phyloP scores from a whole-genome alignment of 208 protist species.

The Wallacemonas collosoma region DNA sequence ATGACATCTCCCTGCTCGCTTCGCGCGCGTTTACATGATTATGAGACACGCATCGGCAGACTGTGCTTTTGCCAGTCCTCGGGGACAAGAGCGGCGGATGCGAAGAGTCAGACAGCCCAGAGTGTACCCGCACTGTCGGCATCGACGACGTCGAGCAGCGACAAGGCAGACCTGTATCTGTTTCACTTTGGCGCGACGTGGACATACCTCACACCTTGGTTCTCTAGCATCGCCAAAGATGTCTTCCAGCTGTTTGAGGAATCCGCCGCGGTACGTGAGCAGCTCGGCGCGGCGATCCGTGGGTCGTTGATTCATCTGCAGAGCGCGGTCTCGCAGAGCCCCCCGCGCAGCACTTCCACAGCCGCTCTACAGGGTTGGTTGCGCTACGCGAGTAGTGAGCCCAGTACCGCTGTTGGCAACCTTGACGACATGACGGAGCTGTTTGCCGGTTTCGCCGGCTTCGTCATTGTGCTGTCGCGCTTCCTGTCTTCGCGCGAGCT shows the following conservation, averaged over 20 bases:
- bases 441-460: slow-evolving; percentile 9
- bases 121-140: neutral
- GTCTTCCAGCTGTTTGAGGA: slow-evolving; percentile 12
- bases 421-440: slow-evolving; percentile 17
- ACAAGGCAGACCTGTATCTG: neutral
- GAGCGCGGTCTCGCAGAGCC: neutral
- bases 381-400: neutral
- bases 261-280: neutral
- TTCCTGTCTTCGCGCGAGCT: slow-evolving; percentile 12
- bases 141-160: neutral
- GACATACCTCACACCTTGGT: neutral
- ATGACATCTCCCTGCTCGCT: neutral
- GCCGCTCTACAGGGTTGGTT: neutral
- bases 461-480: slow-evolving; percentile 1
- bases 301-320: neutral
- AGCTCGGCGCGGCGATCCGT: neutral
- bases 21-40: neutral
- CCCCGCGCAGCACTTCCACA: neutral
- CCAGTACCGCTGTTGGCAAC: neutral
- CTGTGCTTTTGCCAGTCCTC: neutral
- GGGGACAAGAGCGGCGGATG: neutral
- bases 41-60: neutral
- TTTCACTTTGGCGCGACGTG: slow-evolving; percentile 10
- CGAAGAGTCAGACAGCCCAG: neutral
- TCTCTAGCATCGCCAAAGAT: slow-evolving; percentile 8